Percentiles rank a stretch among this genome's conserved stretches.
phyloP scores from a whole-genome alignment of 73 alveolate species.

The Paramecium tetraurelia region DNA sequence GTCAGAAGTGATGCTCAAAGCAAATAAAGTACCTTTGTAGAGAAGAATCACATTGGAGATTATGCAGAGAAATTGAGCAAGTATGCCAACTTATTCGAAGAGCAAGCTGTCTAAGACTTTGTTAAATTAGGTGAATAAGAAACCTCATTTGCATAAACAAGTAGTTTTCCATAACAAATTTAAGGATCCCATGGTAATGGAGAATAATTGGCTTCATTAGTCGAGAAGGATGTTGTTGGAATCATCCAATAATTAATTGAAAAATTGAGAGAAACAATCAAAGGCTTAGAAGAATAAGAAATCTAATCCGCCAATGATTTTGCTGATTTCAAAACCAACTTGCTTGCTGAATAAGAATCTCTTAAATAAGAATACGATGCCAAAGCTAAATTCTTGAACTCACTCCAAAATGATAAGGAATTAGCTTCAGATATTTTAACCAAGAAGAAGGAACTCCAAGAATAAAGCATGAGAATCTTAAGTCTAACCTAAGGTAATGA shows the following conservation, averaged over 20 bases:
- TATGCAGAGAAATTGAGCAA: conserved; percentile 41
- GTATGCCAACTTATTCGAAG: conserved; percentile 44
- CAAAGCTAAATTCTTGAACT: conserved; percentile 33
- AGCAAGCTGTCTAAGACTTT: conserved; percentile 39
- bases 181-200: not conserved
- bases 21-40: not conserved
- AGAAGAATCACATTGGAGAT: conserved; percentile 12
- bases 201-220: not conserved
- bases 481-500: conserved; percentile 5
- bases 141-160: not conserved
- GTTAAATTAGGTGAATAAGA: conserved; percentile 40
- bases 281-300: conserved; percentile 49
- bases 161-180: not conserved
- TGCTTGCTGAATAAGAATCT: conserved; percentile 50
- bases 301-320: conserved; percentile 27
- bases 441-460: conserved; percentile 35
- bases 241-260: conserved; percentile 28
- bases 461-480: conserved; percentile 15
- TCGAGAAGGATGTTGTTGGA: conserved; percentile 34
- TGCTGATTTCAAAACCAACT: conserved; percentile 46
- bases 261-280: conserved; percentile 42
- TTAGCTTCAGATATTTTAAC: conserved; percentile 24
- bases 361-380: conserved; percentile 50
- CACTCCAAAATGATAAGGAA: conserved; percentile 41
- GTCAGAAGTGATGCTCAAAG: conserved; percentile 38